A percentile compares a stretch with the other conserved stretches of the same genome.
Evolutionary conservation across 371 early-diverging fungal genomes (phyloP).

Genomic region (Vairimorpha necatrix): DNA sequence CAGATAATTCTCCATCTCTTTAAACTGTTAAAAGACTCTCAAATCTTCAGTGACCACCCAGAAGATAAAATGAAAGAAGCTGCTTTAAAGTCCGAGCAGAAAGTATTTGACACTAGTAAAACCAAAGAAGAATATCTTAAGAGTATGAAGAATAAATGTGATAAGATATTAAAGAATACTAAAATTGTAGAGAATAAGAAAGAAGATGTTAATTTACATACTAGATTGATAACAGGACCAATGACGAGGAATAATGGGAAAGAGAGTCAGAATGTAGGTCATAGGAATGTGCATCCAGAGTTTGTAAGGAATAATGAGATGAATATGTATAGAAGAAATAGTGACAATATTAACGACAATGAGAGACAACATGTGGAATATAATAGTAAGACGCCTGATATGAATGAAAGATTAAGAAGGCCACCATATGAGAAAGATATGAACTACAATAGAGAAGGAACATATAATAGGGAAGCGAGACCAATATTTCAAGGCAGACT

Average conservation of each 20-base stretch:
- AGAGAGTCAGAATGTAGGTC: background rate
- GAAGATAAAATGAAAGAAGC: conserved; percentile 57
- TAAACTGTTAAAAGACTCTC: conserved; percentile 59
- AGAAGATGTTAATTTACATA: background rate
- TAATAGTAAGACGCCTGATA: background rate
- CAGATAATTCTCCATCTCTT: conserved; percentile 58
- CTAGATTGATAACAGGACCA: background rate
- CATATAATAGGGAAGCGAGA: too few relatives aligned
- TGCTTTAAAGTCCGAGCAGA: conserved; percentile 60
- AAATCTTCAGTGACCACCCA: conserved; percentile 54
- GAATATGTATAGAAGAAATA: background rate
- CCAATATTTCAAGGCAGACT: too few relatives aligned
- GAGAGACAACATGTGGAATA: background rate
- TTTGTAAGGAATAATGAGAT: background rate
- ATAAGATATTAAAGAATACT: conserved; percentile 24
- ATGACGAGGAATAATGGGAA: background rate
- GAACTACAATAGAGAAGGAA: too few relatives aligned
- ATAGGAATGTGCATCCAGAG: background rate
- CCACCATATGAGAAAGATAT: background rate
- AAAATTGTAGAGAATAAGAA: background rate
- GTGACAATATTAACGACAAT: background rate
- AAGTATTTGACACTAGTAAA: conserved; percentile 44
- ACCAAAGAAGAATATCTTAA: conserved; percentile 59
- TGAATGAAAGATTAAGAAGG: background rate
- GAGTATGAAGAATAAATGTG: conserved; percentile 53